A percentile compares a stretch with the other conserved stretches of the same genome.
These are phyloP conservation scores for Diutina ranongensis DNA, from an alignment of 1,139 yeast species.

Conservation along the genomic window DNA sequence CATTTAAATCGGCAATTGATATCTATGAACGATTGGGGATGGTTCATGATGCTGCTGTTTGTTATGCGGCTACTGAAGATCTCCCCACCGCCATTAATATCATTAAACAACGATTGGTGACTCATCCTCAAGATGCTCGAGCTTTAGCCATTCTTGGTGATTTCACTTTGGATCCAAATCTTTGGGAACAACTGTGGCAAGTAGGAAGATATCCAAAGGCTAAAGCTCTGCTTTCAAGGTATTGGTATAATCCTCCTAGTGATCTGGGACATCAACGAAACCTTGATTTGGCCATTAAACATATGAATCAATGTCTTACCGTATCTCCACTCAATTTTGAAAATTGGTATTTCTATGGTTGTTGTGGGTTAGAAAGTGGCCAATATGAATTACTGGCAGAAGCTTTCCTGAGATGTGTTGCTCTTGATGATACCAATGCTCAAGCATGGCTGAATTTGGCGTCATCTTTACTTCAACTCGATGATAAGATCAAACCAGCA, in stretches of 20 bases:
- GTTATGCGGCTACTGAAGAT: constrained; percentile 80
- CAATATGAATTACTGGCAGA: constrained; percentile 77
- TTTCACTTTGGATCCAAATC: constrained; percentile 58
- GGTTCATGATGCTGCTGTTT: constrained; percentile 78
- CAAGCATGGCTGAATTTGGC: constrained; percentile 94
- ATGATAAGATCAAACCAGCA: constrained; percentile 56
- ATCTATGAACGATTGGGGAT: constrained; percentile 73
- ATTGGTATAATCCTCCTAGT: constrained; percentile 56
- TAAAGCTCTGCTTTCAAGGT: constrained; percentile 70
- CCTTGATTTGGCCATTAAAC: constrained; percentile 44
- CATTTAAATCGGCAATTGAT: constrained; percentile 77
- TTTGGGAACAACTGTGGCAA: constrained; percentile 86
- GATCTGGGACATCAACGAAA: constrained; percentile 41
- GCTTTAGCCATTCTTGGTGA: constrained; percentile 84
- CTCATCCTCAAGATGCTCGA: constrained; percentile 68
- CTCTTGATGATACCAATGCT: constrained; percentile 73
- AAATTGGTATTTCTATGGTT: constrained; percentile 91
- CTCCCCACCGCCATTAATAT: constrained; percentile 55
- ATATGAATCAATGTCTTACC: constrained; percentile 63
- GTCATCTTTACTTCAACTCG: constrained; percentile 57
- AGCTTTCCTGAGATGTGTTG: constrained; percentile 85
- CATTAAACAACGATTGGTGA: constrained; percentile 40
- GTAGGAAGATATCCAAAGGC: constrained; percentile 76
- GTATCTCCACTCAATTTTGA: constrained; percentile 70
- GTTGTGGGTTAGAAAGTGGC: constrained; percentile 68